Evolutionary conservation across 805 yeast species (phyloP).

Genomic region (Maudiozyma bulderi): DNA sequence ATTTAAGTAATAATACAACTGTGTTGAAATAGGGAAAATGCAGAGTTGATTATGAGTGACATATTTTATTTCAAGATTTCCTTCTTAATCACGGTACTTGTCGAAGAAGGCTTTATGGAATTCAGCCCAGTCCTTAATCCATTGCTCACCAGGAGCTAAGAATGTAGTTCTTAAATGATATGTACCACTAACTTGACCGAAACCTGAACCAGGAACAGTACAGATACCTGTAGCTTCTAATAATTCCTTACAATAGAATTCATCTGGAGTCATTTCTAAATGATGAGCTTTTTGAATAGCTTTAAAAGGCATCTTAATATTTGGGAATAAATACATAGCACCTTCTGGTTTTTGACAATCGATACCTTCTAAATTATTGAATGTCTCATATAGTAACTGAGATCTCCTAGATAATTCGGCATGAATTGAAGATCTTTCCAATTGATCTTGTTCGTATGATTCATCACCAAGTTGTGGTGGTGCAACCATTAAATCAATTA

Average conservation of each 20-base stretch:
- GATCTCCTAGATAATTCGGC: constrained; percentile 58
- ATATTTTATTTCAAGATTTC: not conserved
- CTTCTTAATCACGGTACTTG: constrained; percentile 35
- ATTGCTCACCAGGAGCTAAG: constrained; percentile 87
- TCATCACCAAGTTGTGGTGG: constrained; percentile 78
- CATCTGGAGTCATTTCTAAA: constrained; percentile 60
- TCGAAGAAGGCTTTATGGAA: constrained; percentile 71
- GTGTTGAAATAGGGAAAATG: not conserved
- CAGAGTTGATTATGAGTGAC: not conserved
- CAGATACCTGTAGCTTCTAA: constrained; percentile 89
- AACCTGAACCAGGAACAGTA: constrained; percentile 95
- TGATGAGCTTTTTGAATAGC: constrained; percentile 55
- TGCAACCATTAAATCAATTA: constrained; percentile 85
- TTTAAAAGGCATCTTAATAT: constrained; percentile 50
- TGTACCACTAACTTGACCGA: constrained; percentile 86
- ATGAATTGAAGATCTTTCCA: constrained; percentile 56
- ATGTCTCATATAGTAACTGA: constrained; percentile 53
- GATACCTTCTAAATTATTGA: constrained; percentile 70
- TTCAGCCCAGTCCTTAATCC: constrained; percentile 68
- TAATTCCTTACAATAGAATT: constrained; percentile 75
- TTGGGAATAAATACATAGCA: constrained; percentile 95
- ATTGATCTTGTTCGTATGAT: constrained; percentile 55
- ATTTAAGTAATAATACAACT: not conserved
- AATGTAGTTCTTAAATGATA: constrained; percentile 94
- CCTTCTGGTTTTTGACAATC: constrained; percentile 87